Conservation (phyloP, 495 filamentous ascomycete species). For the Penicilliopsis zonata region DNA sequence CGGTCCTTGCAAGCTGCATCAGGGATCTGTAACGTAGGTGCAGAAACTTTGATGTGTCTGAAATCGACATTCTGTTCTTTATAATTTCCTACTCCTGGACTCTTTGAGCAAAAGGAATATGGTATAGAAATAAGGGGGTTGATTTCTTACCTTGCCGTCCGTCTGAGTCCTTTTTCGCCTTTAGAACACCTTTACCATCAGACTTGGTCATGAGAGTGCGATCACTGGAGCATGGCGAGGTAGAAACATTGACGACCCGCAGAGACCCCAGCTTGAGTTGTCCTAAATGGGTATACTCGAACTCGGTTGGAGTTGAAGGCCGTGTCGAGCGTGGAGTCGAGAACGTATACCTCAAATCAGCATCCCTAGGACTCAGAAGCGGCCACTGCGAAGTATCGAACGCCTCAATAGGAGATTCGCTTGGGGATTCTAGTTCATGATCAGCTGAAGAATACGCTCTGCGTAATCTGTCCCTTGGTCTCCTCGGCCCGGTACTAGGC, state of each 20-base stretch:
- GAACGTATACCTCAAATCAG: conserved; percentile 1
- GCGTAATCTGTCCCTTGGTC: conserved; percentile 13
- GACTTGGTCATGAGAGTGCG: conserved; percentile 13
- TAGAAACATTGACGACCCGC: conserved; percentile 35
- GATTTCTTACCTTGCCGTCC: not conserved
- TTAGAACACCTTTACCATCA: conserved; percentile 5
- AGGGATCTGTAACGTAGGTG: conserved; percentile 11
- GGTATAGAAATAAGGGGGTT: too few relatives aligned
- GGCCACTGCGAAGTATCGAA: conserved; percentile 9
- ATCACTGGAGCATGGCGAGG: conserved; percentile 30
- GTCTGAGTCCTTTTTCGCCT: conserved; percentile 1
- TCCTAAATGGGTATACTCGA: conserved; percentile 37
- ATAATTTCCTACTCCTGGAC: too few relatives aligned
- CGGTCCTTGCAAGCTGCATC: conserved; percentile 6
- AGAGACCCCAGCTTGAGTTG: conserved; percentile 36
- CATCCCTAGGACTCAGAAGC: conserved; percentile 5
- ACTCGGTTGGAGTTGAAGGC: conserved; percentile 28
- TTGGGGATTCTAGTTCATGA: conserved; percentile 9
- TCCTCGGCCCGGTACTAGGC: conserved; percentile 36
- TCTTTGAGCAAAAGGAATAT: too few relatives aligned
- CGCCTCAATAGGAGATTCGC: conserved; percentile 4
- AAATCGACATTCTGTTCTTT: not conserved
- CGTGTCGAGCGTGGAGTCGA: conserved; percentile 6
- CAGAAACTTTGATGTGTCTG: not conserved
- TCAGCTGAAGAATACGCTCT: conserved; percentile 15